A percentile compares a stretch with the other conserved stretches of the same genome.
Conservation (phyloP, 2,329 filamentous ascomycete species). For the Mollisiaceae sp. region DNA sequence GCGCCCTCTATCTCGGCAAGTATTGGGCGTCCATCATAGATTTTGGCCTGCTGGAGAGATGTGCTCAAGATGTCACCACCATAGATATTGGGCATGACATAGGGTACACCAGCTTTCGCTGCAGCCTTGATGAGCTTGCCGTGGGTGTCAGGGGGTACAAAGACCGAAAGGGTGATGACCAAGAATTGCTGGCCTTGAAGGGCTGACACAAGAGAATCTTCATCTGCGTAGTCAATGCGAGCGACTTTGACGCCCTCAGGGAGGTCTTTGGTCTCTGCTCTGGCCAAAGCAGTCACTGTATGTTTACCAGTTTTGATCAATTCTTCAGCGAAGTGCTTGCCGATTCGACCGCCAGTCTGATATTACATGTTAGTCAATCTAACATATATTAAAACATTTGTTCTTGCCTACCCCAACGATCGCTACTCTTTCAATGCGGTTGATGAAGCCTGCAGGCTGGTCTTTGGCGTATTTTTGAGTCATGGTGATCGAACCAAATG, state of each 20-base stretch:
- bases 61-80: slow-evolving; percentile 34
- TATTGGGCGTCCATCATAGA: slow-evolving; percentile 18
- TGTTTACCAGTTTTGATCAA: slow-evolving; percentile 47
- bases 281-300: slow-evolving; percentile 55
- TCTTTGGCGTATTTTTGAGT: slow-evolving; percentile 28
- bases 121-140: slow-evolving; percentile 59
- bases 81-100: slow-evolving; percentile 60
- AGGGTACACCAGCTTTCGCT: slow-evolving; percentile 58
- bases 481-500: slow-evolving; percentile 10
- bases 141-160: slow-evolving; percentile 52
- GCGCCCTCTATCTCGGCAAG: slow-evolving; percentile 45
- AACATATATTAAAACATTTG: not conserved
- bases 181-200: slow-evolving; percentile 61
- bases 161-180: slow-evolving; percentile 56
- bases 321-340: slow-evolving; percentile 45
- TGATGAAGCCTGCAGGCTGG: slow-evolving; percentile 36
- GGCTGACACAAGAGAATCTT: slow-evolving; percentile 52
- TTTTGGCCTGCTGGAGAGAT: slow-evolving; percentile 39
- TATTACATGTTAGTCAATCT: slow-evolving; percentile 13
- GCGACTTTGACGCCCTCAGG: slow-evolving; percentile 49
- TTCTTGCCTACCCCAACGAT: slow-evolving; percentile 52
- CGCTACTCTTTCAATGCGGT: slow-evolving; percentile 51
- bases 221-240: slow-evolving; percentile 52
- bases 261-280: slow-evolving; percentile 47
- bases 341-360: slow-evolving; percentile 51